Conservation (phyloP, 352 stramenopile genomes). For the Globisporangium lucens region DNA sequence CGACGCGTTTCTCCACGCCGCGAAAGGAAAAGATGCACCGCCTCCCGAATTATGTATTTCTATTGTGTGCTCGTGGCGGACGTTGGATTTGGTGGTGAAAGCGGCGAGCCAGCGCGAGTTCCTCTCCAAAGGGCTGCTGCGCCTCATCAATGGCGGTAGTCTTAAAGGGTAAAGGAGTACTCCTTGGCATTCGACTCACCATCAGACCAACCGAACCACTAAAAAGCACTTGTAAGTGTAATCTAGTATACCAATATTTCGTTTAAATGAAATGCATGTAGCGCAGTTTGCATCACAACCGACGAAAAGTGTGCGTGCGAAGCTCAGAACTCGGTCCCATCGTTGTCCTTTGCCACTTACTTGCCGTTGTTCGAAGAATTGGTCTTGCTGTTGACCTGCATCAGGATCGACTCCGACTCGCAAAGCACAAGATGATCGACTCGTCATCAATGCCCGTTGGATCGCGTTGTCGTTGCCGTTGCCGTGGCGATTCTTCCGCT, state of each 20-base stretch:
- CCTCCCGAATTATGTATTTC: constrained; percentile 48
- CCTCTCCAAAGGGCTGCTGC: constrained; percentile 42
- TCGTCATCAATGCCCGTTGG: constrained; percentile 1
- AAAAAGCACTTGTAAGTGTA: not conserved
- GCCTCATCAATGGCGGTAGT: constrained; percentile 22
- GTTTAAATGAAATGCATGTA: no score
- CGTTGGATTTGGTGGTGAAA: constrained; percentile 58
- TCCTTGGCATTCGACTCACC: no score
- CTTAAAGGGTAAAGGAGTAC: not conserved
- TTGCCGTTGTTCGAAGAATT: no score
- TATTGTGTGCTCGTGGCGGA: constrained; percentile 56
- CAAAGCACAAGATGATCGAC: no score
- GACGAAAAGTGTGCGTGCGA: no score
- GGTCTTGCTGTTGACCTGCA: no score
- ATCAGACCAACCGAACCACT: no score
- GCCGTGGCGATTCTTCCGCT: constrained; percentile 42
- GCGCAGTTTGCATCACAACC: no score
- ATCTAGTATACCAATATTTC: not conserved
- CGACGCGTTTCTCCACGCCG: constrained; percentile 36
- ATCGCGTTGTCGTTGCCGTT: constrained; percentile 2
- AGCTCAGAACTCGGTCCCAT: no score
- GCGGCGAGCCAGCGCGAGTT: constrained; percentile 49
- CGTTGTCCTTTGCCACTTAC: no score
- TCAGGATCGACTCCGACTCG: no score
- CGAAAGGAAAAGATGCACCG: constrained; percentile 26